A percentile compares a stretch with the other conserved stretches of the same genome.
Conservation (phyloP, 2,329 filamentous ascomycete species). For the Torrubiella hemipterigena region DNA sequence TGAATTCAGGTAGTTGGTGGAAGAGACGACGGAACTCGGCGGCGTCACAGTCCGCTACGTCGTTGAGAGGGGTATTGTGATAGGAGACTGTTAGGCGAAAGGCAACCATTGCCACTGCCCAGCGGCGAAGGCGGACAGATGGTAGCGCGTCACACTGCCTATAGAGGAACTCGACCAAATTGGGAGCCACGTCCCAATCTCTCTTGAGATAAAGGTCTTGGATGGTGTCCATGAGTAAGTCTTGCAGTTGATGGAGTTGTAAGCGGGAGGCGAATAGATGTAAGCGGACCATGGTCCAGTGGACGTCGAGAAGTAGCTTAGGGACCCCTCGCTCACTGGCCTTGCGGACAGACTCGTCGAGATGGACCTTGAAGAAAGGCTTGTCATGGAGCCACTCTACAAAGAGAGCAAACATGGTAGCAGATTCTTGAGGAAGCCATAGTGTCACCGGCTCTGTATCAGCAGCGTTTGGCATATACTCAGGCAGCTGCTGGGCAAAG, state of each 20-base stretch:
- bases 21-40: conserved; percentile 31
- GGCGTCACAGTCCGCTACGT: conserved; percentile 8
- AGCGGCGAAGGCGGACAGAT: conserved; percentile 41
- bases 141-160: conserved; percentile 36
- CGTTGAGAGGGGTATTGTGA: conserved; percentile 6
- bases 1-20: conserved; percentile 30
- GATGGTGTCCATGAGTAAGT: conserved; percentile 44
- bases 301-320: conserved; percentile 27
- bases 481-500: conserved; percentile 33
- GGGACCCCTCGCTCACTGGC: conserved; percentile 12
- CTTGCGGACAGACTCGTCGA: conserved; percentile 22
- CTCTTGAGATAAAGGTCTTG: conserved; percentile 47
- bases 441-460: conserved; percentile 18
- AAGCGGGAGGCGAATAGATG: conserved; percentile 45
- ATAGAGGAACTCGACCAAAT: conserved; percentile 40
- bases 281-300: conserved; percentile 43
- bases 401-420: conserved; percentile 41
- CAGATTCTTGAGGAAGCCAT: conserved; percentile 33
- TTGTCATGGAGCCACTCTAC: conserved; percentile 38
- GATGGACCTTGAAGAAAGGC: conserved; percentile 25
- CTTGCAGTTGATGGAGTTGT: conserved; percentile 37
- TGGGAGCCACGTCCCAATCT: conserved; percentile 45
- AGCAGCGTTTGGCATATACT: conserved; percentile 5
- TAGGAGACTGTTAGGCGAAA: conserved; percentile 31
- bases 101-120: conserved; percentile 49